These are phyloP conservation scores for Ophiostoma piceae DNA, from an alignment of 2,329 filamentous ascomycete species.

Conservation along the genomic window DNA sequence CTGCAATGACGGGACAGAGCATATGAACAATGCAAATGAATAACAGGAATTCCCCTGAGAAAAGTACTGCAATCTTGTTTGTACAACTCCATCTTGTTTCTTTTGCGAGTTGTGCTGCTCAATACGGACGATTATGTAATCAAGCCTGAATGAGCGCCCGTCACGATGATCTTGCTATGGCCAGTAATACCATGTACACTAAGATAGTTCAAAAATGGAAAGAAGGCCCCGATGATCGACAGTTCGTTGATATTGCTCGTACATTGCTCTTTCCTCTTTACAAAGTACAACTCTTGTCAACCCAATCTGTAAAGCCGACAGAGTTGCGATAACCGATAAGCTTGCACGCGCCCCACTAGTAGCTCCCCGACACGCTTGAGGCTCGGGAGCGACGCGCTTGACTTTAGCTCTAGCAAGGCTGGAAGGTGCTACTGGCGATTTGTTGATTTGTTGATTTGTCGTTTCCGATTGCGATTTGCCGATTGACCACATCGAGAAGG, in stretches of 20 bases:
- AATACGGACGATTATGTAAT: background rate
- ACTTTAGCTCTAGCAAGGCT: background rate
- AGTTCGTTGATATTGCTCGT: too few relatives aligned
- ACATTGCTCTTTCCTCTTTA: too few relatives aligned
- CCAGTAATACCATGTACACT: too few relatives aligned
- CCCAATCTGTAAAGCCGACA: too few relatives aligned
- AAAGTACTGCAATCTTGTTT: constrained; percentile 1
- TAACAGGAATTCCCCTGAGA: background rate
- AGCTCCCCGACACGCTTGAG: constrained; percentile 12
- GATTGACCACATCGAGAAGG: constrained; percentile 11
- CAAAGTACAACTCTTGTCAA: too few relatives aligned
- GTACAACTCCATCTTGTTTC: background rate
- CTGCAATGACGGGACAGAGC: background rate
- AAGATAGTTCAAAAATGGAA: too few relatives aligned
- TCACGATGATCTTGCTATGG: too few relatives aligned
- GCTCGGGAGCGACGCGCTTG: constrained; percentile 17
- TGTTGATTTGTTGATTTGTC: background rate
- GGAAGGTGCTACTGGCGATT: constrained; percentile 7
- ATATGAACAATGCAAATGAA: background rate
- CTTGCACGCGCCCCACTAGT: background rate
- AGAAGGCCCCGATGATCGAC: too few relatives aligned
- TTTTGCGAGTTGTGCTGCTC: background rate
- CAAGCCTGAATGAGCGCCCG: too few relatives aligned
- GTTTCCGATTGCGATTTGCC: background rate
- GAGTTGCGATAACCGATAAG: background rate